Evolutionary conservation across 192 early-diverging fungal species (phyloP).

Genomic region (Kickxella alabastrina): DNA sequence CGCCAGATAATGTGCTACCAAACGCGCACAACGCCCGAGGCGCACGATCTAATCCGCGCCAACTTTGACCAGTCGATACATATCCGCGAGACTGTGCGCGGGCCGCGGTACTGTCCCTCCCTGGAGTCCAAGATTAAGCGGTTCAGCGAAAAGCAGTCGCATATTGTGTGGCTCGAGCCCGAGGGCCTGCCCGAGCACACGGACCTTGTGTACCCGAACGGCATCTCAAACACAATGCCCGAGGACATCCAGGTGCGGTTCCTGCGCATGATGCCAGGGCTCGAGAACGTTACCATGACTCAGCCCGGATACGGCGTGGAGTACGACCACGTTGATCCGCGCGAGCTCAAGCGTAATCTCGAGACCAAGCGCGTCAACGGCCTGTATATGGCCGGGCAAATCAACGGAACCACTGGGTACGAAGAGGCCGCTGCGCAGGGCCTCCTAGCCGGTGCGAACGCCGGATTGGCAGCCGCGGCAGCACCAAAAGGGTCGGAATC

Average conservation of each 20-base stretch:
- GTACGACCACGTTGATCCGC: constrained; percentile 81
- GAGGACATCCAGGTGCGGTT: constrained; percentile 70
- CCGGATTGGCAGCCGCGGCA: constrained; percentile 57
- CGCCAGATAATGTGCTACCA: constrained; percentile 71
- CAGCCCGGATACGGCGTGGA: constrained; percentile 81
- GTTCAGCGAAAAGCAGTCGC: constrained; percentile 62
- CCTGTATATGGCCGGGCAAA: constrained; percentile 78
- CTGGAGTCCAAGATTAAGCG: constrained; percentile 77
- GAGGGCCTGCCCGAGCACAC: constrained; percentile 69
- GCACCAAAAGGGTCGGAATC: background rate
- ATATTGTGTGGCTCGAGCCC: constrained; percentile 78
- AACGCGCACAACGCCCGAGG: constrained; percentile 64
- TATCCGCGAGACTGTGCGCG: constrained; percentile 78
- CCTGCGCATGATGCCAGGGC: constrained; percentile 66
- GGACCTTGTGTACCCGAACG: constrained; percentile 71
- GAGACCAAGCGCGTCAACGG: constrained; percentile 77
- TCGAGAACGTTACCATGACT: constrained; percentile 71
- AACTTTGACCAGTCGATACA: constrained; percentile 78
- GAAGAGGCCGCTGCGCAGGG: constrained; percentile 82
- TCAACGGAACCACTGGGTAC: constrained; percentile 85
- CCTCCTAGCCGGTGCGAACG: constrained; percentile 73
- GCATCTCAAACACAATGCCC: constrained; percentile 81
- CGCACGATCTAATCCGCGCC: constrained; percentile 64
- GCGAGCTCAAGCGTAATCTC: constrained; percentile 67
- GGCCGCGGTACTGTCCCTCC: constrained; percentile 79